Percentiles rank a stretch among this genome's conserved stretches.
phyloP scores from a whole-genome alignment of 768 basidiomycete genomes.

The Erythrobasidium yunnanense region DNA sequence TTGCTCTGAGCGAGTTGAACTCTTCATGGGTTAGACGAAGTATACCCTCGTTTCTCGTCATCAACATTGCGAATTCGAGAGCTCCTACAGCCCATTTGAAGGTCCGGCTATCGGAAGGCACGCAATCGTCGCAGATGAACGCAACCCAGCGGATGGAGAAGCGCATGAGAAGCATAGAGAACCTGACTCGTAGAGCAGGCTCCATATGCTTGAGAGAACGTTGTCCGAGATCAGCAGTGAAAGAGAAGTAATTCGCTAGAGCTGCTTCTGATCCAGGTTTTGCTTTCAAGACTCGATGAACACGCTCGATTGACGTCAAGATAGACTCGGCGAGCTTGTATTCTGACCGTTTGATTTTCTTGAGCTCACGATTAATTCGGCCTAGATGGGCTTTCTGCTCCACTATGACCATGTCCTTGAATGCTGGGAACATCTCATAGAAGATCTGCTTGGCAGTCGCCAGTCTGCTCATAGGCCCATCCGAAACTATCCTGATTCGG shows the following conservation, averaged over 20 bases:
- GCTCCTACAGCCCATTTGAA: conserved; percentile 98
- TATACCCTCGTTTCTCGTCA: conserved; percentile 79
- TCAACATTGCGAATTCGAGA: conserved; percentile 76
- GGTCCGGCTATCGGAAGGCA: conserved; percentile 84
- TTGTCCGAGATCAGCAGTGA: conserved; percentile 90
- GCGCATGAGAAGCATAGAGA: conserved; percentile 71
- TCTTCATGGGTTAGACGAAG: conserved; percentile 75
- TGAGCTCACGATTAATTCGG: conserved; percentile 71
- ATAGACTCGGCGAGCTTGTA: conserved; percentile 85
- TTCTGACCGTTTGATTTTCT: conserved; percentile 79
- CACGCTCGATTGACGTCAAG: conserved; percentile 78
- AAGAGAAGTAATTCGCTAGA: conserved; percentile 84
- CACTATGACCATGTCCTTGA: conserved; percentile 48
- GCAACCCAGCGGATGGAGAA: conserved; percentile 95
- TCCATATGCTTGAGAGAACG: conserved; percentile 85
- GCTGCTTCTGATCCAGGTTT: conserved; percentile 41
- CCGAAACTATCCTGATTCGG: conserved; percentile 81
- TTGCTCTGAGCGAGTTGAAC: conserved; percentile 77
- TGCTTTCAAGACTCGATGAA: conserved; percentile 55
- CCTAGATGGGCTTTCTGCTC: conserved; percentile 88
- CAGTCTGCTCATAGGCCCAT: conserved; percentile 70
- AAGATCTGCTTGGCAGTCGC: conserved; percentile 56
- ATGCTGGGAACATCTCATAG: conserved; percentile 41
- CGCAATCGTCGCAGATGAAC: conserved; percentile 96
- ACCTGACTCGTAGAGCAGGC: conserved; percentile 54